Percentiles rank a stretch among this genome's conserved stretches.
phyloP scores from a whole-genome alignment of 257 asterid species.

The Paraleonurus japonicus region DNA sequence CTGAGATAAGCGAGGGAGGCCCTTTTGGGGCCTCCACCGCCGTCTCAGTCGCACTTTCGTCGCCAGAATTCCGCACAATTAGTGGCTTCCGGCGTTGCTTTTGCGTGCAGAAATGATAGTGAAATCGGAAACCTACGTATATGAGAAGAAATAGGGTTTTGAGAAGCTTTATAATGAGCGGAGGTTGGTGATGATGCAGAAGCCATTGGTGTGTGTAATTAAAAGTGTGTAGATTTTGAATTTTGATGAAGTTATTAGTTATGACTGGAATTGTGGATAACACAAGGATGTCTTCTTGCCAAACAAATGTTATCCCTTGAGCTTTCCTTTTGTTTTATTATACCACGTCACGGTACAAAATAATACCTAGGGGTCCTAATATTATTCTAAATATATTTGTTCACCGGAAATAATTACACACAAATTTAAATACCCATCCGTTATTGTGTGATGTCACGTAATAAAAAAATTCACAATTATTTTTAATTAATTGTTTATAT shows the following conservation, averaged over 20 bases:
- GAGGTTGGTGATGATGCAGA: constrained; percentile 41
- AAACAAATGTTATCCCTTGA: constrained; percentile 28
- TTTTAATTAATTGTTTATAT: no score
- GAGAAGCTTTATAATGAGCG: constrained; percentile 26
- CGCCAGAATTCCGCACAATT: constrained; percentile 29
- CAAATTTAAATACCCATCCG: no score
- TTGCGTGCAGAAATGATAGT: background rate
- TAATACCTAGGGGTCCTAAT: no score
- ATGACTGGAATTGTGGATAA: constrained; percentile 21
- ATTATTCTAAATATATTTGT: no score
- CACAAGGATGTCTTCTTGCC: constrained; percentile 21
- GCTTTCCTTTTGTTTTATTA: background rate
- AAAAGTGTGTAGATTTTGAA: background rate
- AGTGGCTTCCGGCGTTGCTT: constrained; percentile 14
- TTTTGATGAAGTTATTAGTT: background rate
- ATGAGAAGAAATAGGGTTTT: constrained; percentile 18
- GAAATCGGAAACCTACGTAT: background rate
- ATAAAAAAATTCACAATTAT: no score
- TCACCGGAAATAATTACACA: no score
- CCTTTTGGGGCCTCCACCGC: constrained; percentile 44
- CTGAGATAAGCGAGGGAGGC: constrained; percentile 65
- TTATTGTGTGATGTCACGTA: no score
- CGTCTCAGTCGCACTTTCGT: constrained; percentile 32
- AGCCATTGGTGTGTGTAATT: constrained; percentile 20
- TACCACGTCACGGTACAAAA: background rate